Percentiles rank a stretch among this genome's conserved stretches.
phyloP scores from a whole-genome alignment of 208 protist species.

The Sergeia podlipaevii region DNA sequence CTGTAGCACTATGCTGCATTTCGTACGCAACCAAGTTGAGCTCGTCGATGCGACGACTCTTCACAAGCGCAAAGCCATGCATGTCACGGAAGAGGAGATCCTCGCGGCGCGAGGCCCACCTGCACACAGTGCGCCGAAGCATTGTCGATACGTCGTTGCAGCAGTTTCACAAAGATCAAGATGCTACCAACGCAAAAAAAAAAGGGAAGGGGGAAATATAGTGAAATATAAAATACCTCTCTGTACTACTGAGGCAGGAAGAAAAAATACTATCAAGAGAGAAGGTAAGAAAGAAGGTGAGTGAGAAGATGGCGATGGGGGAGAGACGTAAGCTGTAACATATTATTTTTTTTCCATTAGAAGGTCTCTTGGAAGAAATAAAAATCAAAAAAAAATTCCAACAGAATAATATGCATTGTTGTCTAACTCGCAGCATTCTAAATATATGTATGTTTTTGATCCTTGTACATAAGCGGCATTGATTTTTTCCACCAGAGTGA shows the following conservation, averaged over 20 bases:
- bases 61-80: slow-evolving; percentile 68
- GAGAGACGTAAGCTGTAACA: neutral
- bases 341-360: no score
- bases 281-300: no score
- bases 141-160: slow-evolving; percentile 13
- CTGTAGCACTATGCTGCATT: slow-evolving; percentile 66
- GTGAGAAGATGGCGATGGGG: neutral
- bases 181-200: neutral
- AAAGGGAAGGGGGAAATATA: neutral
- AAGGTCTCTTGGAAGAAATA: no score
- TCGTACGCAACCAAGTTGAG: slow-evolving; percentile 79
- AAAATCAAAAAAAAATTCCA: no score
- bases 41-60: slow-evolving; percentile 55
- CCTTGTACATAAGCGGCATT: no score
- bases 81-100: slow-evolving; percentile 33
- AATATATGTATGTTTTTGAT: no score
- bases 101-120: slow-evolving; percentile 5
- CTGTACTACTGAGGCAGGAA: neutral
- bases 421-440: no score
- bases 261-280: neutral
- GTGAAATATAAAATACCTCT: neutral
- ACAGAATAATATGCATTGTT: no score
- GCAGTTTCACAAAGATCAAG: neutral
- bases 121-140: slow-evolving; percentile 42
- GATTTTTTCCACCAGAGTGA: no score